Evolutionary conservation across 2,329 filamentous ascomycete genomes (phyloP), one percentile per base, ranked within the genome.

Genomic region (Talaromyces sp.): DNA sequence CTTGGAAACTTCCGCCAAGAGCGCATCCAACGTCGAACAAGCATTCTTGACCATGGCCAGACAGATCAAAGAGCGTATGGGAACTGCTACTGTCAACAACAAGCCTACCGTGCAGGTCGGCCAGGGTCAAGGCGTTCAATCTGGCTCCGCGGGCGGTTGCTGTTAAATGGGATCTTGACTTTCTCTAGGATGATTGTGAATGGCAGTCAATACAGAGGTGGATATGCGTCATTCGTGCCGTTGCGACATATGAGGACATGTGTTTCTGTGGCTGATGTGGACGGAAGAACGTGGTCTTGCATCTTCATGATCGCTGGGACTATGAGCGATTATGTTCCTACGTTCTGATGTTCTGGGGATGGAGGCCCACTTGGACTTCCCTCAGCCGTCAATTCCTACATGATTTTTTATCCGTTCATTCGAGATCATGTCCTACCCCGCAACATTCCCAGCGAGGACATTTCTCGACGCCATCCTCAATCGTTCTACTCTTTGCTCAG

Each of bases 41-140:
- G 94, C 95, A 76, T 99, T 99, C 90, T 83, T 99, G 83, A 99
- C 95, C 80, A 99, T 99, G 95, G 95, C 95, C 74, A 90, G 95
- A 81, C 95, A 99, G 83, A 99, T 99, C 85, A 99, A 99, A 88
- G 94, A 98, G 85, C 91, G 95, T 76, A 99, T 99, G 94, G 95
- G 95, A 75, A 97, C 92, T 73, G 95, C 94, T 69, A 90, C 90
- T 71, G 93, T 93, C 84, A 98, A 98, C 88, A 96, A 94, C 84
- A 99, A 98, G 86, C 94, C 94, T 70, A 96, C 92, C 73, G 93
- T 99, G 74, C 93, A 97, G 79, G 95, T 99, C 74, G 92, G 93
- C 66, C 90, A 93, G 78, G 95, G 95, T 76, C 93, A 96, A 81
- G 93, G 93, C 74, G 94, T 99, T 72, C 91, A 96, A 79, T 91